A percentile compares a stretch with the other conserved stretches of the same genome.
These are phyloP conservation scores for Colletotrichum cordylinicola DNA, from an alignment of 2,329 filamentous ascomycete genomes.

Conservation along the genomic window DNA sequence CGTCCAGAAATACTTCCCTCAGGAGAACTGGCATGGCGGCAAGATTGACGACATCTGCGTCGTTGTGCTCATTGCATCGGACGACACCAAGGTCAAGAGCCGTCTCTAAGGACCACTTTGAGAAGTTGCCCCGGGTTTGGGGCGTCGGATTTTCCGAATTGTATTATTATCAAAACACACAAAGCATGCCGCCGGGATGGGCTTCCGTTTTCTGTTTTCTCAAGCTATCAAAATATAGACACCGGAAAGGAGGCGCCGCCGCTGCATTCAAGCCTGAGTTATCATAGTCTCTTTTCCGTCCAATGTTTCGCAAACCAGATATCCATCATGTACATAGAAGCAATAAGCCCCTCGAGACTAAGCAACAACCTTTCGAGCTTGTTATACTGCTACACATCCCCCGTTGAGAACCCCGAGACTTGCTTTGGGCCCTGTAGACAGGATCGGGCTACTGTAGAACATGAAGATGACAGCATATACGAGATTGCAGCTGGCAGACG, in stretches of 20 bases:
- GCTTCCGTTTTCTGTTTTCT: not conserved
- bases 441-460: not conserved
- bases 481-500: not conserved
- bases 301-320: not conserved
- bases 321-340: not conserved
- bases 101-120: slow-evolving; percentile 30
- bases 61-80: slow-evolving; percentile 78
- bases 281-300: not conserved
- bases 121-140: not conserved
- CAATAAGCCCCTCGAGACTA: not conserved
- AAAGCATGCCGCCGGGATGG: not conserved
- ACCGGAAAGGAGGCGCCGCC: not conserved
- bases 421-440: not conserved
- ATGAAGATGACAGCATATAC: not conserved
- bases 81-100: slow-evolving; percentile 50
- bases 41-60: slow-evolving; percentile 97
- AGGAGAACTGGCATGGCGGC: slow-evolving; percentile 87
- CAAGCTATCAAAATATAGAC: not conserved
- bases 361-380: not conserved
- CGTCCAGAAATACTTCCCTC: slow-evolving; percentile 85
- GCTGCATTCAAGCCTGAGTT: not conserved
- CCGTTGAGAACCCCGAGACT: not conserved
- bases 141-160: not conserved
- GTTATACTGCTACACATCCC: not conserved
- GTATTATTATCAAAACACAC: not conserved